phyloP scores from a whole-genome alignment of 768 basidiomycete species.

The Leccinum ochraceum region DNA sequence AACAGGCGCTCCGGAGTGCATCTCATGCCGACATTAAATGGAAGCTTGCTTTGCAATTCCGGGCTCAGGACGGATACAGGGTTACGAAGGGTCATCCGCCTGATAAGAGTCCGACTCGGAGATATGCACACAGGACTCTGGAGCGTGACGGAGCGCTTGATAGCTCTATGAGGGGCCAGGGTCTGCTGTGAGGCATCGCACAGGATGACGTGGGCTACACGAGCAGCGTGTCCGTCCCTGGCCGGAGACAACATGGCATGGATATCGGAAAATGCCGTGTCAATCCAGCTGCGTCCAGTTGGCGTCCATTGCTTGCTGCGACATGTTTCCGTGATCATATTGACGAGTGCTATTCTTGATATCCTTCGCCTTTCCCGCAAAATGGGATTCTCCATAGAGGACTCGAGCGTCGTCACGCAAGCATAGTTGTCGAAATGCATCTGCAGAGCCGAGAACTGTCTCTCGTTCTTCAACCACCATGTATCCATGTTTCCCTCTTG shows the following conservation, averaged over 20 bases:
- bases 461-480: conserved; percentile 34
- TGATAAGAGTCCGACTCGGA: conserved; percentile 8
- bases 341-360: conserved; percentile 22
- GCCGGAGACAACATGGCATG: conserved; percentile 18
- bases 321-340: conserved; percentile 23
- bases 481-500: conserved; percentile 29
- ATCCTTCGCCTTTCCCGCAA: conserved; percentile 19
- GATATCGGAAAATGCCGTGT: conserved; percentile 24
- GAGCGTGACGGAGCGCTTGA: conserved; percentile 18
- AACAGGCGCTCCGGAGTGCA: conserved; percentile 18
- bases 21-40: conserved; percentile 20
- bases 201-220: conserved; percentile 24
- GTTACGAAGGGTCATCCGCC: conserved; percentile 13
- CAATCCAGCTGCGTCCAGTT: conserved; percentile 22
- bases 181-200: conserved; percentile 17
- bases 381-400: conserved; percentile 9
- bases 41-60: conserved; percentile 13
- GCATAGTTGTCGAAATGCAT: conserved; percentile 39
- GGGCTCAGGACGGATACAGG: conserved; percentile 11
- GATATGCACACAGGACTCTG: conserved; percentile 13
- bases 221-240: neutral
- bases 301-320: conserved; percentile 28
- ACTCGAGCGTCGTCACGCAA: conserved; percentile 39
- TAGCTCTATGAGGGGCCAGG: neutral
- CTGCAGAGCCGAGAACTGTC: conserved; percentile 25